These are phyloP conservation scores for Castanea crenata DNA, from an alignment of 306 rosid genomes.

Conservation along the genomic window DNA sequence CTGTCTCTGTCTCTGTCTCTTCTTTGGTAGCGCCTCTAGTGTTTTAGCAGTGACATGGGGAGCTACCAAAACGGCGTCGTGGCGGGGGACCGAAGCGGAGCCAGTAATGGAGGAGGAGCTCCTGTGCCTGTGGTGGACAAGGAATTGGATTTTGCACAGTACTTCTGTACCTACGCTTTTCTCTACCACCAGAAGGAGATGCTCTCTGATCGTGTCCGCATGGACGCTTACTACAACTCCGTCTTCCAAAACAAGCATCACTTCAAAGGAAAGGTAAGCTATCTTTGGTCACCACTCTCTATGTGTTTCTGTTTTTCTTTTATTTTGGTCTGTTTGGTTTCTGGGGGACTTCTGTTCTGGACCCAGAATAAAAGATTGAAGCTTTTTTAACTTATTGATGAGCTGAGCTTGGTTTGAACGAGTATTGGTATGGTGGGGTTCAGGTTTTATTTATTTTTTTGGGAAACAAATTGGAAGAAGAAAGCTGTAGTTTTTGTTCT, in stretches of 20 bases:
- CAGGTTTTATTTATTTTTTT: not conserved
- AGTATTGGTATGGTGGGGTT: not conserved
- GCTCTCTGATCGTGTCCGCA: constrained; percentile 99
- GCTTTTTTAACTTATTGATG: not conserved
- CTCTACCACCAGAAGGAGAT: constrained; percentile 97
- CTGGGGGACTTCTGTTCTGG: not conserved
- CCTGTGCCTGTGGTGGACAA: constrained; percentile 48
- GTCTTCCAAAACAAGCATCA: constrained; percentile 80
- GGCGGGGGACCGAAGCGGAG: constrained; percentile 25
- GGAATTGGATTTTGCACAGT: constrained; percentile 79
- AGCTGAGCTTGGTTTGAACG: not conserved
- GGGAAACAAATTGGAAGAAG: not conserved
- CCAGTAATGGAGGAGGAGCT: no score
- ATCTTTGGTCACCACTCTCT: not conserved
- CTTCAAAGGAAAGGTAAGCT: constrained; percentile 70
- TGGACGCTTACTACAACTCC: constrained; percentile 89
- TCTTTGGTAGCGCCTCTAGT: not conserved
- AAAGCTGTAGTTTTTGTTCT: not conserved
- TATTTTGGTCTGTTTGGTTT: not conserved
- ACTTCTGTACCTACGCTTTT: constrained; percentile 91
- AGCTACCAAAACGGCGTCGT: constrained; percentile 49
- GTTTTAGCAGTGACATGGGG: constrained; percentile 50
- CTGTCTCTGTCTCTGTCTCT: not conserved
- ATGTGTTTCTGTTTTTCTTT: not conserved
- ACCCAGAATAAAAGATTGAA: not conserved